These are phyloP conservation scores for Leccinum subgranulosum DNA, from an alignment of 768 basidiomycete species.

Conservation along the genomic window DNA sequence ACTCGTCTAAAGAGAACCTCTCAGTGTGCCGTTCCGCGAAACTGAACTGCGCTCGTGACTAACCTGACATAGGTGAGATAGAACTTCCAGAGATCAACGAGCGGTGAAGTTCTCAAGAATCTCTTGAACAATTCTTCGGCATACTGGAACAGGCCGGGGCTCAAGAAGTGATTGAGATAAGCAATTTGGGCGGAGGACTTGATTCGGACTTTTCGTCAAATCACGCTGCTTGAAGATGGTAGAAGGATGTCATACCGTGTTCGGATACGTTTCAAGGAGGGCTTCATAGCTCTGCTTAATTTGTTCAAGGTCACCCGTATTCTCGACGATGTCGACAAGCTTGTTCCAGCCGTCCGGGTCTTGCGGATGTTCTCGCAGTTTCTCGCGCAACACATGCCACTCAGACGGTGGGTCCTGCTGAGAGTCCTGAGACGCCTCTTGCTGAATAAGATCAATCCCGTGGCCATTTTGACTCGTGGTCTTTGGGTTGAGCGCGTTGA, in stretches of 20 bases:
- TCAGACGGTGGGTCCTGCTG: conserved; percentile 49
- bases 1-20: conserved; percentile 48
- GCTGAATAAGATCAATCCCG: conserved; percentile 19
- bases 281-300: conserved; percentile 81
- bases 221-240: conserved; percentile 22
- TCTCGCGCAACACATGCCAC: conserved; percentile 60
- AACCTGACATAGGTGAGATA: conserved; percentile 93
- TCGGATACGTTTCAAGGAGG: conserved; percentile 82
- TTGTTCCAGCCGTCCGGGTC: conserved; percentile 79
- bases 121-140: conserved; percentile 89
- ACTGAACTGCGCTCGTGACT: conserved; percentile 29
- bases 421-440: conserved; percentile 21
- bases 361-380: conserved; percentile 64
- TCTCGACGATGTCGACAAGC: conserved; percentile 74
- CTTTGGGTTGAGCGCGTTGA: conserved; percentile 34
- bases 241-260: conserved; percentile 66
- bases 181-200: conserved; percentile 83
- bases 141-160: conserved; percentile 61
- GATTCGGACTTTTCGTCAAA: conserved; percentile 23
- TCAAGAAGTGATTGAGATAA: conserved; percentile 75
- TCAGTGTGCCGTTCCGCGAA: conserved; percentile 8
- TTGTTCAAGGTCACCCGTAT: conserved; percentile 71
- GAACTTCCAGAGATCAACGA: conserved; percentile 88
- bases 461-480: conserved; percentile 29
- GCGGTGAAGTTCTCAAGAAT: conserved; percentile 81